Evolutionary conservation across 1,139 yeast genomes (phyloP), one percentile per base, ranked within the genome.

Genomic region (Nakaseomyces glabratus): DNA sequence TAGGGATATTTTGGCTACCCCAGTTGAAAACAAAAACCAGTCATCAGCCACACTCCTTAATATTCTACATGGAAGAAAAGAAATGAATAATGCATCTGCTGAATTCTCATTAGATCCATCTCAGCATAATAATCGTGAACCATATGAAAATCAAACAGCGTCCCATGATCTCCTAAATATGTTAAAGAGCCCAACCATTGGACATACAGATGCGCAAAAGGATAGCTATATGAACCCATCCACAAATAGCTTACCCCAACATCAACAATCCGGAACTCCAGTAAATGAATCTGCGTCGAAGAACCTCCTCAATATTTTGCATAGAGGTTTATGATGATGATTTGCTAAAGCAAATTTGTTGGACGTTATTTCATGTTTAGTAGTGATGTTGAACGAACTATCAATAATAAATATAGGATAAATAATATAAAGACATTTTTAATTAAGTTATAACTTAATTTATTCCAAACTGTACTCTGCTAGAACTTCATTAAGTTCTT

Each of bases 401-500:
- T 13, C 14, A 14, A 25, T 10, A 25, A 11, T 14, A 4, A 25
- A 6, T 4, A 16, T 14, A 18, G 9, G n/a, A n/a, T n/a, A n/a
- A n/a, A n/a, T n/a, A n/a, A n/a, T n/a, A n/a, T n/a, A n/a, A n/a
- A n/a, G n/a, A n/a, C n/a, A n/a, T n/a, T n/a, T n/a, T n/a, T n/a
- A n/a, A n/a, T n/a, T n/a, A n/a, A n/a, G n/a, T n/a, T n/a, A n/a
- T n/a, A n/a, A n/a, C n/a, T 17, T 4, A 10, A 16, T 8, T 17
- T 26, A 26, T 6, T 24, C 58, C 23, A 76, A 52, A 3, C 68
- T 61, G 43, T 58, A 78, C 52, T 77, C 80, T 24, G 71, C 61
- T 31, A 78, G 46, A 0, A 73, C 58, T 14, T 58, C 57, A 13
- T 60, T 45, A 36, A 58, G 51, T 33, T 58, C 61, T 11, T 51